Conservation (phyloP, 2,329 filamentous ascomycete species). For the Mycocentrospora acerina region DNA sequence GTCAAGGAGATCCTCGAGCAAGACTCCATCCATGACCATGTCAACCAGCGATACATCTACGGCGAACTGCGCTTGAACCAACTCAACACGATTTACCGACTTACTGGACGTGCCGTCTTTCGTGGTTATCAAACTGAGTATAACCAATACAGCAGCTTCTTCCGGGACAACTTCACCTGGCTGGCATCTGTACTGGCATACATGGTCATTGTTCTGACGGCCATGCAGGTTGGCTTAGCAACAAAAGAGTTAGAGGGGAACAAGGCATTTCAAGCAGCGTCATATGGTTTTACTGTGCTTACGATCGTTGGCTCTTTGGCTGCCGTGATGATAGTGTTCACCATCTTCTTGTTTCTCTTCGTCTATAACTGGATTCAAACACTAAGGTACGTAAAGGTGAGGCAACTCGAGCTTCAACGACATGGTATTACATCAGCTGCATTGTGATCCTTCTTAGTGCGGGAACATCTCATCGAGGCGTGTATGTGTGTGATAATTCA, state of each 20-base stretch:
- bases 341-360: too few relatives aligned
- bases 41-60: conserved; percentile 41
- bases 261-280: conserved; percentile 4
- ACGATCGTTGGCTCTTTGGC: conserved; percentile 7
- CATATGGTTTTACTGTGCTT: conserved; percentile 11
- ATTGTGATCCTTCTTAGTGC: too few relatives aligned
- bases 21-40: conserved; percentile 25
- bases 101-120: conserved; percentile 8
- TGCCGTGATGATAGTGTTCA: too few relatives aligned
- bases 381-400: too few relatives aligned
- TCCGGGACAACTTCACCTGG: background rate
- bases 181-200: conserved; percentile 2
- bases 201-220: conserved; percentile 5
- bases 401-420: too few relatives aligned
- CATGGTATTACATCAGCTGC: too few relatives aligned
- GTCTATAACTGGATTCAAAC: too few relatives aligned
- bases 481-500: too few relatives aligned
- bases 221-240: conserved; percentile 13
- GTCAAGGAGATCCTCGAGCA: background rate
- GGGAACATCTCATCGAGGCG: too few relatives aligned
- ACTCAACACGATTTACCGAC: conserved; percentile 43
- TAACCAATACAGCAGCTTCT: background rate
- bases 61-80: conserved; percentile 47
- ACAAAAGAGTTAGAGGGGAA: conserved; percentile 1
- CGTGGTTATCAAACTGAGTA: background rate